Evolutionary conservation across 2,329 filamentous ascomycete species (phyloP).

Genomic region (Thyridium curvatum): DNA sequence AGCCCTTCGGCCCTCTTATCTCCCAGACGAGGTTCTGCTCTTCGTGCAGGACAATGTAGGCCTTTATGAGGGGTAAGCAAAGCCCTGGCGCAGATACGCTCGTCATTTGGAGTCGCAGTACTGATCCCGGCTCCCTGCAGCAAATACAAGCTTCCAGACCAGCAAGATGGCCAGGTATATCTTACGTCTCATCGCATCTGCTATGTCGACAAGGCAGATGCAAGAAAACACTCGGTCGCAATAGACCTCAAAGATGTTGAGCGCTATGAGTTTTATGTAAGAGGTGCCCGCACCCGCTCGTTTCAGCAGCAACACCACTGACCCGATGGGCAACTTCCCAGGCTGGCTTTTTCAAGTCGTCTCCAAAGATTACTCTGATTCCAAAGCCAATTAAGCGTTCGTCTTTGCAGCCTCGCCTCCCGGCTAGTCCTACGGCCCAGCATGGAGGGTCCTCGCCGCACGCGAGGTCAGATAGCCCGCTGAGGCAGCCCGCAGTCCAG

Average conservation of each 20-base stretch:
- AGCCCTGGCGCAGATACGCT: slow-evolving; percentile 3
- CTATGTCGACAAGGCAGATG: slow-evolving; percentile 86
- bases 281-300: slow-evolving; percentile 9
- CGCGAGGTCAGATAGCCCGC: slow-evolving; percentile 32
- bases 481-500: slow-evolving; percentile 35
- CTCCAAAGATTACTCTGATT: slow-evolving; percentile 82
- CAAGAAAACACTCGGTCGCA: slow-evolving; percentile 75
- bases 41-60: slow-evolving; percentile 98
- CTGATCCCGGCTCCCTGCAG: slow-evolving; percentile 33
- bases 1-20: slow-evolving; percentile 84
- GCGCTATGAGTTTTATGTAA: slow-evolving; percentile 79
- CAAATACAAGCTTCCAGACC: slow-evolving; percentile 90
- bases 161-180: slow-evolving; percentile 95
- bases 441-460: slow-evolving; percentile 29
- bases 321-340: slow-evolving; percentile 23
- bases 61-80: slow-evolving; percentile 84
- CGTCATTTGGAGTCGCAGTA: too few relatives aligned
- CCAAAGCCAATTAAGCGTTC: slow-evolving; percentile 72
- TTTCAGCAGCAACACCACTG: not conserved
- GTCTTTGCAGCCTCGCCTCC: slow-evolving; percentile 42
- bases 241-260: slow-evolving; percentile 90
- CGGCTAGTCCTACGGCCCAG: slow-evolving; percentile 33
- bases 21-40: slow-evolving; percentile 88
- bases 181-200: slow-evolving; percentile 92
- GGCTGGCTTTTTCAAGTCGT: slow-evolving; percentile 92